These are phyloP conservation scores for Solanum tarapatanum DNA, from an alignment of 257 asterid genomes.

Conservation along the genomic window DNA sequence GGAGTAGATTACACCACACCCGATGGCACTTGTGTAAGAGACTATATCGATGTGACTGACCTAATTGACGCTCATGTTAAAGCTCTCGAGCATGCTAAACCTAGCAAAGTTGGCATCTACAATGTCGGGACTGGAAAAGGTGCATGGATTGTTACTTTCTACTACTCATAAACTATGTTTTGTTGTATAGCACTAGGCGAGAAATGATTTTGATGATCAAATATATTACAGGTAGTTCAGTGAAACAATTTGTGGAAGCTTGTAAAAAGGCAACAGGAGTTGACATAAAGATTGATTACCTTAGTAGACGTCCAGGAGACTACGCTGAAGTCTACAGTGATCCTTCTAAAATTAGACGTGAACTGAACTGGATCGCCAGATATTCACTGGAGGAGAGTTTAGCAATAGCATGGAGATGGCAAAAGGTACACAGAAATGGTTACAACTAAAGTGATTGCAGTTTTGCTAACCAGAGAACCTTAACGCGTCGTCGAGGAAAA, in stretches of 20 bases:
- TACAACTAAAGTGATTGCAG: slow-evolving; percentile 8
- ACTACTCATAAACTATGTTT: background rate
- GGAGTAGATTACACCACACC: slow-evolving; percentile 65
- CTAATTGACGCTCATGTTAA: slow-evolving; percentile 83
- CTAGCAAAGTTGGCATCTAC: slow-evolving; percentile 63
- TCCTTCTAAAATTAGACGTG: slow-evolving; percentile 61
- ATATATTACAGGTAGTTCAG: slow-evolving; percentile 59
- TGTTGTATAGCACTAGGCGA: background rate
- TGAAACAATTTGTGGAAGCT: slow-evolving; percentile 77
- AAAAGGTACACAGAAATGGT: slow-evolving; percentile 72
- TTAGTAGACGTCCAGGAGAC: slow-evolving; percentile 70
- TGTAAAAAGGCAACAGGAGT: slow-evolving; percentile 87
- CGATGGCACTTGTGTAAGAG: slow-evolving; percentile 90
- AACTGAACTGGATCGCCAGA: slow-evolving; percentile 66
- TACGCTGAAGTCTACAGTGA: slow-evolving; percentile 84
- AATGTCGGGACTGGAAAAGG: slow-evolving; percentile 93
- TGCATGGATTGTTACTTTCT: slow-evolving; percentile 24
- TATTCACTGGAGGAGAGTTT: slow-evolving; percentile 70
- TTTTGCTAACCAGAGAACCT: background rate
- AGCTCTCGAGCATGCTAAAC: slow-evolving; percentile 65
- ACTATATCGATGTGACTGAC: slow-evolving; percentile 79
- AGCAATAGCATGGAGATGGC: slow-evolving; percentile 89
- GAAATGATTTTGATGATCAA: background rate
- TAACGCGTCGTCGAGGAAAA: background rate
- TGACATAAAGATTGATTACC: slow-evolving; percentile 58